These are phyloP conservation scores for Coprinopsis sp. DNA, from an alignment of 768 basidiomycete genomes.

Conservation along the genomic window DNA sequence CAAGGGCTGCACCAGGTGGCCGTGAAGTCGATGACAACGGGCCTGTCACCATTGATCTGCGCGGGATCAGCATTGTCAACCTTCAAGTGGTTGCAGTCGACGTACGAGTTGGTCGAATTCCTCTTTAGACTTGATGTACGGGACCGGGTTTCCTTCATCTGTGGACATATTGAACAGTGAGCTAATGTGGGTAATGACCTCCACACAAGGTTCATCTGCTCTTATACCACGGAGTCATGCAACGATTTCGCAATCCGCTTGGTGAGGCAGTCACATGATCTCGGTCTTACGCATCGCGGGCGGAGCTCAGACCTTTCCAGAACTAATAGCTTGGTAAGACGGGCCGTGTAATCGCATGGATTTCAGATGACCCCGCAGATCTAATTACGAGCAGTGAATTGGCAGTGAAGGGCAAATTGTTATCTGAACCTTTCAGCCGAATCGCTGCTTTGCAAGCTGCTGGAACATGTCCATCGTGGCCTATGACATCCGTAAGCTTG, in stretches of 20 bases:
- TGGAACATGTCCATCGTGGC: constrained; percentile 98
- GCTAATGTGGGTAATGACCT: too few species aligned
- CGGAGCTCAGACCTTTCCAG: too few species aligned
- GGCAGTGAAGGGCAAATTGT: background rate
- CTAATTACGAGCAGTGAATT: constrained; percentile 58
- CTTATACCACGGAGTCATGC: too few species aligned
- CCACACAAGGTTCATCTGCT: too few species aligned
- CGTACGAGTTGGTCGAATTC: background rate
- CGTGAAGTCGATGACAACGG: constrained; percentile 66
- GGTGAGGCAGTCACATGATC: too few species aligned
- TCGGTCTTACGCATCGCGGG: too few species aligned
- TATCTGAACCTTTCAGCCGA: constrained; percentile 47
- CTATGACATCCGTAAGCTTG: constrained; percentile 16
- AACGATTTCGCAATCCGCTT: too few species aligned
- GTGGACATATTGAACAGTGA: too few species aligned
- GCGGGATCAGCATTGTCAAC: background rate
- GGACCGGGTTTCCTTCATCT: too few species aligned
- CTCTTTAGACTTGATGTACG: background rate
- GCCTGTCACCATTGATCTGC: constrained; percentile 44
- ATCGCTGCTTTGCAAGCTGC: constrained; percentile 82
- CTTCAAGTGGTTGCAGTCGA: background rate
- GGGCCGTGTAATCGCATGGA: background rate
- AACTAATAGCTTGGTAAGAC: too few species aligned
- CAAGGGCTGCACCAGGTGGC: constrained; percentile 77
- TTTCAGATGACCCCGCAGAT: constrained; percentile 12